Evolutionary conservation across 495 filamentous ascomycete genomes (phyloP).

Genomic region (Pyrenopolyporus hunteri): DNA sequence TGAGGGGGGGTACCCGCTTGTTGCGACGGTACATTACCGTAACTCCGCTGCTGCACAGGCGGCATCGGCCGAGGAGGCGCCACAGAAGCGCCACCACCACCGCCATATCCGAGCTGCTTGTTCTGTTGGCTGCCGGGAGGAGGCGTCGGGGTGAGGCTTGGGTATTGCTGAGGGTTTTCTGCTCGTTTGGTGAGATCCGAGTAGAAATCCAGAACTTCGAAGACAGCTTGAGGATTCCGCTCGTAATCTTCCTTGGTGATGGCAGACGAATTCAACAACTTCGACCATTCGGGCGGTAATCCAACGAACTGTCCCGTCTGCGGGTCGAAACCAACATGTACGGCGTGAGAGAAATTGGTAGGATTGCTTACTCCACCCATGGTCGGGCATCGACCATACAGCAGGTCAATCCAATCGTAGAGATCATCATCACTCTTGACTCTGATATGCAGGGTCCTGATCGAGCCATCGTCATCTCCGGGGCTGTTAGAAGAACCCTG

Average conservation of each 20-base stretch:
- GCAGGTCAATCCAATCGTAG: slow-evolving; percentile 97
- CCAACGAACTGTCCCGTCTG: slow-evolving; percentile 91
- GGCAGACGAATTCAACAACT: slow-evolving; percentile 89
- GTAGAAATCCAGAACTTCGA: slow-evolving; percentile 97
- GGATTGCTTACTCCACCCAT: slow-evolving; percentile 99
- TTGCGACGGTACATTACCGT: slow-evolving; percentile 40
- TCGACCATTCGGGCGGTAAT: slow-evolving; percentile 94
- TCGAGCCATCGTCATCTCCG: slow-evolving; percentile 73
- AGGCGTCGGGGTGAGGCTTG: slow-evolving; percentile 72
- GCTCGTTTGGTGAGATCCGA: slow-evolving; percentile 89
- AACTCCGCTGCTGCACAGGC: slow-evolving; percentile 60
- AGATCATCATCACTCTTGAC: slow-evolving; percentile 94
- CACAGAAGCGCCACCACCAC: slow-evolving; percentile 68
- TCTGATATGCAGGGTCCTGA: slow-evolving; percentile 81
- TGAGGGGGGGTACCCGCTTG: slow-evolving; percentile 42
- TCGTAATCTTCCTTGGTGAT: slow-evolving; percentile 98
- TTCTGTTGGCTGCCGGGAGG: slow-evolving; percentile 61
- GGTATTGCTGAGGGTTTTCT: slow-evolving; percentile 78
- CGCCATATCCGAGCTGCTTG: slow-evolving; percentile 70
- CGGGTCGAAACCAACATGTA: slow-evolving; percentile 97
- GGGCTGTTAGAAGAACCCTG: slow-evolving; percentile 66
- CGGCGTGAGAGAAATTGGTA: slow-evolving; percentile 93
- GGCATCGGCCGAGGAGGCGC: slow-evolving; percentile 80
- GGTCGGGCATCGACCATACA: slow-evolving; percentile 92
- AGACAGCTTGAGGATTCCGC: slow-evolving; percentile 96